Evolutionary conservation across 352 stramenopile species (phyloP).

Genomic region (Globisporangium megalacanthum): DNA sequence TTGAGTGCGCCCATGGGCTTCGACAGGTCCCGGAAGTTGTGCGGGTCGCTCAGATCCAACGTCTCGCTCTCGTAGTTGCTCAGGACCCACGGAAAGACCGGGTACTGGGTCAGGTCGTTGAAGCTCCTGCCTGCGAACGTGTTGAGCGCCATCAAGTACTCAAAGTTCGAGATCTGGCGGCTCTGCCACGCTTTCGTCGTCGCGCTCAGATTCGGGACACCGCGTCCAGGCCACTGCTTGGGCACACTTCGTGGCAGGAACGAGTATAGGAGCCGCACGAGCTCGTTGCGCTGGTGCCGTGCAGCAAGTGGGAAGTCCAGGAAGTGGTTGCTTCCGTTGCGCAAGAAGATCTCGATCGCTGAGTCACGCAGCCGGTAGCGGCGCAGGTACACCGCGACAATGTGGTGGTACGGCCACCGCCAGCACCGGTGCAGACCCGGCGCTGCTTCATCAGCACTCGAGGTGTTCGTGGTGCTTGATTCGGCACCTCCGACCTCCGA

Average conservation of each 20-base stretch:
- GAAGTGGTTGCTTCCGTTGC: constrained; percentile 75
- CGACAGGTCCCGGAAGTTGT: constrained; percentile 94
- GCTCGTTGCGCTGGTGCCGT: constrained; percentile 74
- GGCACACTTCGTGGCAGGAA: constrained; percentile 61
- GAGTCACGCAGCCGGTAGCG: constrained; percentile 80
- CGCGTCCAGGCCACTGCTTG: constrained; percentile 73
- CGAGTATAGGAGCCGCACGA: constrained; percentile 65
- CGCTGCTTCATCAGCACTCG: constrained; percentile 42
- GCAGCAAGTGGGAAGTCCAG: constrained; percentile 69
- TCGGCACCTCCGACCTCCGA: neutral
- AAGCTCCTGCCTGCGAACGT: constrained; percentile 86
- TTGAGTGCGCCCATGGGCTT: constrained; percentile 99
- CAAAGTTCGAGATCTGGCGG: constrained; percentile 88
- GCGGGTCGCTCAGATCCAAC: constrained; percentile 79
- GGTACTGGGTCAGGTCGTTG: constrained; percentile 96
- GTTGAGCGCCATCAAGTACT: constrained; percentile 96
- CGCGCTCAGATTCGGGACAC: constrained; percentile 33
- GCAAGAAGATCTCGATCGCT: constrained; percentile 77
- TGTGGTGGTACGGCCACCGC: constrained; percentile 76
- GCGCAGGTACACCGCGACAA: constrained; percentile 71
- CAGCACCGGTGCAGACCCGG: constrained; percentile 67
- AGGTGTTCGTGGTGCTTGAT: neutral
- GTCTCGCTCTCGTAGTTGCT: constrained; percentile 67
- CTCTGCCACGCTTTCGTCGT: constrained; percentile 81
- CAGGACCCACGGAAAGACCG: constrained; percentile 91